A percentile compares a stretch with the other conserved stretches of the same genome.
phyloP scores from a whole-genome alignment of 225 moss, liverwort and hornwort species.

The Sphagnum contortum region DNA sequence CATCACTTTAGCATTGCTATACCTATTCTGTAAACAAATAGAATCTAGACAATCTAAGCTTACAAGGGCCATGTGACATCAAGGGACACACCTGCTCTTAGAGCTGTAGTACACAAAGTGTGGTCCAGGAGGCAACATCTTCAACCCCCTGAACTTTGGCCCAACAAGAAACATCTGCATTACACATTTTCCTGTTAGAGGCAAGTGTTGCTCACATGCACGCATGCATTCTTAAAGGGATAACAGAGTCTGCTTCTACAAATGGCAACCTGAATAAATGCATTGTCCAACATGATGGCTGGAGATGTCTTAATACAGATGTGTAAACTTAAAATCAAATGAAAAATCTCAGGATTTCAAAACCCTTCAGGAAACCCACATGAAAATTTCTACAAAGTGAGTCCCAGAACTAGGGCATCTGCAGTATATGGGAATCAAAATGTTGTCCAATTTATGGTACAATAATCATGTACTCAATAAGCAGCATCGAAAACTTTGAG shows the following conservation, averaged over 20 bases:
- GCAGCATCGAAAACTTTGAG: too few relatives aligned
- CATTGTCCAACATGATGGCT: too few relatives aligned
- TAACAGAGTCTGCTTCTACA: neutral
- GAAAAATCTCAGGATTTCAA: neutral
- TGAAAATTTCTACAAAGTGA: too few relatives aligned
- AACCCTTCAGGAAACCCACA: neutral
- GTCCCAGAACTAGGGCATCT: too few relatives aligned
- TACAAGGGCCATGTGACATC: too few relatives aligned
- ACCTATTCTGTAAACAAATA: too few relatives aligned
- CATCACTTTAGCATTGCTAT: too few relatives aligned
- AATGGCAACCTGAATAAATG: neutral
- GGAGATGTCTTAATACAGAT: too few relatives aligned
- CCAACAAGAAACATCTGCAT: constrained; percentile 84
- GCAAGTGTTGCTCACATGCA: neutral
- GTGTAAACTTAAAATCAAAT: neutral
- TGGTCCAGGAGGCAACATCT: constrained; percentile 83
- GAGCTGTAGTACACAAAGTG: constrained; percentile 90
- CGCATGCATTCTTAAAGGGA: neutral
- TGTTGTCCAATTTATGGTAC: too few relatives aligned
- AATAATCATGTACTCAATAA: too few relatives aligned
- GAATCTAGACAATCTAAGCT: too few relatives aligned
- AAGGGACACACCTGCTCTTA: constrained; percentile 54
- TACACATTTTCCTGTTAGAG: neutral
- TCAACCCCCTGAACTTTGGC: constrained; percentile 80
- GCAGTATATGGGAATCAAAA: too few relatives aligned